Conservation (phyloP, 78 protist species). For the Dictyostelium firmibasis region DNA sequence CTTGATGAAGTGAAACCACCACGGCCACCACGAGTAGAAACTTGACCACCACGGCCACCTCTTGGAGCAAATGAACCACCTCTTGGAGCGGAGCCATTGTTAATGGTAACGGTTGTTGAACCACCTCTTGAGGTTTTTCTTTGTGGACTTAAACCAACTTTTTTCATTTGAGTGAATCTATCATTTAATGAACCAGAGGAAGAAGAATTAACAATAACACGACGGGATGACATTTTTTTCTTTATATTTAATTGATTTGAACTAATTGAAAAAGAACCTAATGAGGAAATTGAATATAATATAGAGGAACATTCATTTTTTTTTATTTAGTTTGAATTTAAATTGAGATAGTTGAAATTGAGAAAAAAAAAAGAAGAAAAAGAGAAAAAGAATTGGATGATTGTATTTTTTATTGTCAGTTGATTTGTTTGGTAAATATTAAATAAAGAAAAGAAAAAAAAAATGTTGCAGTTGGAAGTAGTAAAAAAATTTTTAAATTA, state of each 20-base stretch:
- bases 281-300: too few relatives aligned
- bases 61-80: neutral
- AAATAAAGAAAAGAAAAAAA: too few relatives aligned
- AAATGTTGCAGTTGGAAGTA: too few relatives aligned
- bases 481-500: too few relatives aligned
- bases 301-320: too few relatives aligned
- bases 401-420: neutral
- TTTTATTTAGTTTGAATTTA: too few relatives aligned
- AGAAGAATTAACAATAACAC: conserved; percentile 6
- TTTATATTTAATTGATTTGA: neutral
- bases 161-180: conserved; percentile 71
- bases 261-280: neutral
- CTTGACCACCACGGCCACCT: conserved; percentile 32
- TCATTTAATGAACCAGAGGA: conserved; percentile 37
- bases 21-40: neutral
- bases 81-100: neutral
- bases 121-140: conserved; percentile 12
- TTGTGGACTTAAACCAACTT: neutral
- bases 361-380: too few relatives aligned
- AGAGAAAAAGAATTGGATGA: neutral
- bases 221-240: neutral
- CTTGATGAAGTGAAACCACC: conserved; percentile 6
- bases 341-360: neutral
- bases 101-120: conserved; percentile 13
- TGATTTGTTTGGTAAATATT: neutral